Evolutionary conservation across 768 basidiomycete genomes (phyloP).

Genomic region (Cystofilobasidium bisporidii): DNA sequence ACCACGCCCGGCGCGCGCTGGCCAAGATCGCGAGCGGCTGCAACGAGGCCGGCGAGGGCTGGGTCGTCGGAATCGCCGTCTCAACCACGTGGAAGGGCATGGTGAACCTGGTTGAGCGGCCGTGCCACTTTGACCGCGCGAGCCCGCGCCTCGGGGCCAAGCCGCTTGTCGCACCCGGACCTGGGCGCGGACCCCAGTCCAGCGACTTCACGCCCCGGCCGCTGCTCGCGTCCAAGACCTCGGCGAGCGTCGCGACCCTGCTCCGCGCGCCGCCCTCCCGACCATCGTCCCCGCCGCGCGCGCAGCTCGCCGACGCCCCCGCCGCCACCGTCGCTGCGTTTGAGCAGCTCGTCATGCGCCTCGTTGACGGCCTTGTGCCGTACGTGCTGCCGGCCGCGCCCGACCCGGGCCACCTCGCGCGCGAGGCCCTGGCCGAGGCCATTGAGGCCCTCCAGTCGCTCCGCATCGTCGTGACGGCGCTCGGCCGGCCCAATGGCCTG

Average conservation of each 20-base stretch:
- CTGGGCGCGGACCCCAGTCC: background rate
- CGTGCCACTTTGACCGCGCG: background rate
- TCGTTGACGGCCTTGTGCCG: constrained; percentile 25
- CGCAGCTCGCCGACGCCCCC: background rate
- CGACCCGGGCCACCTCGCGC: constrained; percentile 20
- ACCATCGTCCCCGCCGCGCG: constrained; percentile 10
- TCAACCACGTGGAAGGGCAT: constrained; percentile 23
- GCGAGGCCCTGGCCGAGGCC: constrained; percentile 26
- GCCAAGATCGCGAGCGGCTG: constrained; percentile 14
- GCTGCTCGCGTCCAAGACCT: background rate
- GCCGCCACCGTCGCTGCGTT: constrained; percentile 11
- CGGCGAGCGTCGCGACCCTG: constrained; percentile 13
- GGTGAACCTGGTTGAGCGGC: constrained; percentile 25
- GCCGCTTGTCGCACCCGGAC: background rate
- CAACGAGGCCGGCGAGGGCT: constrained; percentile 21
- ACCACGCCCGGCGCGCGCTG: constrained; percentile 10
- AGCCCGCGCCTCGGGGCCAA: background rate
- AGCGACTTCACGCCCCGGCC: constrained; percentile 10
- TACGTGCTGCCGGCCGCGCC: constrained; percentile 17
- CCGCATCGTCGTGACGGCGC: constrained; percentile 9
- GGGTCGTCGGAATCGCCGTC: constrained; percentile 25
- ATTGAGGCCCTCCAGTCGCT: constrained; percentile 27
- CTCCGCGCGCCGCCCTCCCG: constrained; percentile 8
- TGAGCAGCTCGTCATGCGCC: constrained; percentile 14
- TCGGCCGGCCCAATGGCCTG: constrained; percentile 20